Evolutionary conservation across 305 asterid genomes (phyloP).

Genomic region (Lippia alba): DNA sequence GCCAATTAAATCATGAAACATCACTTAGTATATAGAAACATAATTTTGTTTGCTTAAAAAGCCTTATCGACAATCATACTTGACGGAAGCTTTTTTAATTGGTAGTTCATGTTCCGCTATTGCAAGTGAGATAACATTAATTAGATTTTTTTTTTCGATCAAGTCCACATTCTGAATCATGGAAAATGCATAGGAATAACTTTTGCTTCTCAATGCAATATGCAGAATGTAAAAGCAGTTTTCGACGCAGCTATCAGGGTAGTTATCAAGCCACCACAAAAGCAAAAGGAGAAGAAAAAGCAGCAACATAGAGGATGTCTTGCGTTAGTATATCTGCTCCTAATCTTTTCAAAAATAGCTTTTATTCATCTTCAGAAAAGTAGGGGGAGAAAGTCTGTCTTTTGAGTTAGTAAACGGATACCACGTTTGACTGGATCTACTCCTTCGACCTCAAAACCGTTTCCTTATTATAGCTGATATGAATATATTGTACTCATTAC

Average conservation of each 20-base stretch:
- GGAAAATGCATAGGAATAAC: neutral
- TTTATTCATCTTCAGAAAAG: neutral
- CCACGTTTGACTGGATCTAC: no score
- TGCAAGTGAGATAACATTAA: no score
- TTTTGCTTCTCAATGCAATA: slow-evolving; percentile 30
- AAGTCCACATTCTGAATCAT: neutral
- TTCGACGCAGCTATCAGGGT: slow-evolving; percentile 94
- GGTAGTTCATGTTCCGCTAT: no score
- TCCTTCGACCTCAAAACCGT: neutral
- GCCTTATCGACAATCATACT: no score
- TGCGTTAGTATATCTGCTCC: slow-evolving; percentile 51
- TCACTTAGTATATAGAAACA: no score
- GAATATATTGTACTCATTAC: neutral
- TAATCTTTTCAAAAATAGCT: slow-evolving; percentile 4
- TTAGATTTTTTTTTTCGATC: neutral
- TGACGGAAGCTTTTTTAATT: neutral
- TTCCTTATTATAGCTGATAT: neutral
- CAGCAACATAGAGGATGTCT: slow-evolving; percentile 71
- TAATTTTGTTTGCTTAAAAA: no score
- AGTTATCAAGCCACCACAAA: slow-evolving; percentile 91
- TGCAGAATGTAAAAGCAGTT: slow-evolving; percentile 90
- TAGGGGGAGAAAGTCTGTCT: neutral
- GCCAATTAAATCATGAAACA: neutral
- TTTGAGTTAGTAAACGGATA: no score
- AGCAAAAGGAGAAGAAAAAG: slow-evolving; percentile 80